Evolutionary conservation across 106 monocot genomes (phyloP), one percentile per base, ranked within the genome.

Genomic region (Cymbidium sinense): DNA sequence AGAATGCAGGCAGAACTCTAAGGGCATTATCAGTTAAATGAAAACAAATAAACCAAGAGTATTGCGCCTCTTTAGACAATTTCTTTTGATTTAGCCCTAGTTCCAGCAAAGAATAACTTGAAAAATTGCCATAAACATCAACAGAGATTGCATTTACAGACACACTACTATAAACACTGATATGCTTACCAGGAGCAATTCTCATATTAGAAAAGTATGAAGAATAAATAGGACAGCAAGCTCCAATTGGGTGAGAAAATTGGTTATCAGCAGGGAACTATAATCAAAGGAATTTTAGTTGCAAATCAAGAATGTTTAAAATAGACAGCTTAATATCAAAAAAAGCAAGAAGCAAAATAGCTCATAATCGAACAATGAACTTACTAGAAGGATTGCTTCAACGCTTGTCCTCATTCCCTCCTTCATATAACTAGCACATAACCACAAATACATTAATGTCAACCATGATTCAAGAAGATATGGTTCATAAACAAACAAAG

Each of bases 381-480:
- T 74, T 82, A 90, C 89, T 83, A 90, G 75, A 47, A 90, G 70
- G 73, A 90, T 87, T 37, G 77, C 89, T 70, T 90, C 89, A 64
- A 87, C 89, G 43, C 89, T 90, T 10, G 85, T 90, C 43, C 89
- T 84, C 89, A 90, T 87, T 20, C 89, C 89, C 70, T 90, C 89
- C 64, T 90, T 90, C 87, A 87, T 90, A 75, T 90, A 90, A 80
- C 89, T 90, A 82, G 37, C 55, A 8, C 10, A 67, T 13, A 67
- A 33, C 15, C 3, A 67, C 30, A 67, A 67, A 67, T 67, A 3
- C 8, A 67, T 33, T 67, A 31, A 67, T 15, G 33, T 33, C 15
- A 33, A 33, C 33, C 29, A 33, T 67, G 33, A 67, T 33, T 67
- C 67, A 67, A 31, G 33, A 67, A 11, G 15, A 33, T 67, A 67